Percentiles rank a stretch among this genome's conserved stretches.
Evolutionary conservation across 2,329 filamentous ascomycete species (phyloP).

Genomic region (Apiospora phragmitis): DNA sequence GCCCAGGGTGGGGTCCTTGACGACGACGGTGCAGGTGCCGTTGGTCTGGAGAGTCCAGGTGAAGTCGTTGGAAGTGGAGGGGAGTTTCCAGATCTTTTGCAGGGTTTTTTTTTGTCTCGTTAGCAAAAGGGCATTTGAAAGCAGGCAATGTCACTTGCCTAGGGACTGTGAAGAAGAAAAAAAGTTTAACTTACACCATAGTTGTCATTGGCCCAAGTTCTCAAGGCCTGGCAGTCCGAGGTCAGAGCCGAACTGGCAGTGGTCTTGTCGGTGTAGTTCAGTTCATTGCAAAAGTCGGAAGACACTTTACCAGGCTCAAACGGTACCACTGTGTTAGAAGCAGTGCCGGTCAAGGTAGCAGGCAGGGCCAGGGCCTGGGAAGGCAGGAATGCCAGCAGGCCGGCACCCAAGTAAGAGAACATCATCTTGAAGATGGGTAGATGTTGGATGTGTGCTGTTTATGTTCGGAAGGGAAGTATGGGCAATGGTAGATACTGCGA

Average conservation of each 20-base stretch:
- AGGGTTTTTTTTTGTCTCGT: too few species aligned
- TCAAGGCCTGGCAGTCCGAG: background rate
- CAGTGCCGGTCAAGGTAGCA: background rate
- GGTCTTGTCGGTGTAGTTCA: background rate
- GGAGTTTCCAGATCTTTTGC: too few species aligned
- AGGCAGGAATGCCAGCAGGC: background rate
- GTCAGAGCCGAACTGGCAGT: background rate
- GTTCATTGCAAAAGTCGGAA: background rate
- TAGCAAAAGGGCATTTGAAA: too few species aligned
- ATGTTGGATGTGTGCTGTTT: background rate
- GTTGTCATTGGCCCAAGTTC: background rate
- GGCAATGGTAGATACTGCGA: too few species aligned
- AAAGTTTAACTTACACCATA: background rate
- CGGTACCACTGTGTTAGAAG: background rate
- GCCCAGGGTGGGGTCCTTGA: background rate
- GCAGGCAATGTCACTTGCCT: too few species aligned
- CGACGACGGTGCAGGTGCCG: background rate
- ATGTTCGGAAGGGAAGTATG: background rate
- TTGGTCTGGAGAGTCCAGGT: constrained; percentile 1
- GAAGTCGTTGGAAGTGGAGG: background rate
- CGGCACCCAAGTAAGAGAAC: background rate
- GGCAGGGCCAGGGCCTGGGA: background rate
- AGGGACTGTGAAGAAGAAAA: background rate
- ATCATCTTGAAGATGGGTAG: background rate
- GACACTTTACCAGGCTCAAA: background rate